A percentile compares a stretch with the other conserved stretches of the same genome.
Conservation (phyloP, 2,329 filamentous ascomycete genomes). For the Helotiales sp. region DNA sequence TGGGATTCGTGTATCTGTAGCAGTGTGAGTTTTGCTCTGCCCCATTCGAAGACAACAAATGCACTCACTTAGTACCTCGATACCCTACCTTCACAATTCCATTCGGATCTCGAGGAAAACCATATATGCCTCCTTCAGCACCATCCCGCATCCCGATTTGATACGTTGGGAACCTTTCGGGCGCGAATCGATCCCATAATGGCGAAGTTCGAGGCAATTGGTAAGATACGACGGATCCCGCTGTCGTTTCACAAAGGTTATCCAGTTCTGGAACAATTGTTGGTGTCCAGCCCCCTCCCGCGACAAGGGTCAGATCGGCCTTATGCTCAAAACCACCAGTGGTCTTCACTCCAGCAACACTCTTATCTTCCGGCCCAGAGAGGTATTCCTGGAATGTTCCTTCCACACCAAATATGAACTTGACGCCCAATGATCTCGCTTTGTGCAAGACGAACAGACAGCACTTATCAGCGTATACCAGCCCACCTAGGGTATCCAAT, state of each 20-base stretch:
- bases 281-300: neutral
- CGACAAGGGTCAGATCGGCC: neutral
- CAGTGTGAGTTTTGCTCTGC: neutral
- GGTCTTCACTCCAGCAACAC: neutral
- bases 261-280: neutral
- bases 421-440: neutral
- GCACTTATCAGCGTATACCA: constrained; percentile 1
- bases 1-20: neutral
- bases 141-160: neutral
- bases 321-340: neutral
- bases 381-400: neutral
- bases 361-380: neutral
- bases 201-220: neutral
- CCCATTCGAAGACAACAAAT: neutral
- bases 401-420: neutral
- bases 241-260: neutral
- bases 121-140: neutral
- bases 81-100: neutral
- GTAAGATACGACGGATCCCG: neutral
- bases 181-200: neutral
- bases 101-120: neutral
- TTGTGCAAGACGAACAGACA: neutral
- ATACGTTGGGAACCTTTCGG: neutral
- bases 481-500: neutral
- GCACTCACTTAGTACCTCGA: neutral